Evolutionary conservation across 78 protist genomes (phyloP).

Genomic region (Cyanophora paradoxa): DNA sequence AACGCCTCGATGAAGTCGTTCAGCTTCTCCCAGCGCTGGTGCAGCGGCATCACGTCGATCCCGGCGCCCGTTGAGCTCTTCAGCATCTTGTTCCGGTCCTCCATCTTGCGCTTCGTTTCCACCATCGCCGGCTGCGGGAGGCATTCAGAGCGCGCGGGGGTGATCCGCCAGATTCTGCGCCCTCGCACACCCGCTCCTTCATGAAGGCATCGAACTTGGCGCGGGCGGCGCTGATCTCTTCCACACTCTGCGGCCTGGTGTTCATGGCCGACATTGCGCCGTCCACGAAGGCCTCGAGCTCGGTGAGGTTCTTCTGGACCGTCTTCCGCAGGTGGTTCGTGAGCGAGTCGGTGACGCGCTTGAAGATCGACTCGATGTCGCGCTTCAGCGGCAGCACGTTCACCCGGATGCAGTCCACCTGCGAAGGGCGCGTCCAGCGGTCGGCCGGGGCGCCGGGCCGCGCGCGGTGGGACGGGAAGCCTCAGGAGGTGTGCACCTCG

Average conservation of each 20-base stretch:
- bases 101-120: not conserved
- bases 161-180: no score
- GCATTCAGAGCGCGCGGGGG: no score
- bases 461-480: no score
- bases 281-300: slow-evolving; percentile 20
- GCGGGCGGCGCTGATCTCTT: slow-evolving; percentile 48
- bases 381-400: slow-evolving; percentile 40
- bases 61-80: slow-evolving; percentile 9
- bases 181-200: not conserved
- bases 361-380: slow-evolving; percentile 38
- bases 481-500: slow-evolving; percentile 44
- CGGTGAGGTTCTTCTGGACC: not conserved
- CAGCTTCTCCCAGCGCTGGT: slow-evolving; percentile 29
- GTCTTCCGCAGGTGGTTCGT: slow-evolving; percentile 16
- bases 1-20: slow-evolving; percentile 23
- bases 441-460: no score
- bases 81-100: slow-evolving; percentile 27
- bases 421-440: no score
- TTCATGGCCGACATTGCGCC: slow-evolving; percentile 17
- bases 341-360: slow-evolving; percentile 34
- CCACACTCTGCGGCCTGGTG: slow-evolving; percentile 22
- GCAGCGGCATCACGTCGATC: not conserved
- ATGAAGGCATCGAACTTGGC: not conserved
- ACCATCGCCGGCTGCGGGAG: no score
- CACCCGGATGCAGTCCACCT: slow-evolving; percentile 54